phyloP scores from a whole-genome alignment of 768 basidiomycete species.

The Rhizopogon vesiculosus region DNA sequence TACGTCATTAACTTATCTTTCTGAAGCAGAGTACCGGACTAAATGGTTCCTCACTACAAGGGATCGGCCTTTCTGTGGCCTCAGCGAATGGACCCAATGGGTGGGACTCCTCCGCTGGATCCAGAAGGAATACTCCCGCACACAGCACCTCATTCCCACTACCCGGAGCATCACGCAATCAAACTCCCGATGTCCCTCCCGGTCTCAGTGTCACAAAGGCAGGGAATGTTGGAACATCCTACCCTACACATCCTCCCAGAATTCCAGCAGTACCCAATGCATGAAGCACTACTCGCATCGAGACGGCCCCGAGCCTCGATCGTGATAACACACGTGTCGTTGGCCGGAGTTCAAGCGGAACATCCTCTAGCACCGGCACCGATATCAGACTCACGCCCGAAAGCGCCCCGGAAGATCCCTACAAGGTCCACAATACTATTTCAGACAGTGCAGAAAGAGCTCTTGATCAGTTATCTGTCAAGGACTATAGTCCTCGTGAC shows the following conservation, averaged over 20 bases:
- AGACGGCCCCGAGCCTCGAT: neutral
- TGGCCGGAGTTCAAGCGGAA: conserved; percentile 19
- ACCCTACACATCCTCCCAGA: conserved; percentile 10
- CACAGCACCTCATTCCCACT: conserved; percentile 1
- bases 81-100: neutral
- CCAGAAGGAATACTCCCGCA: conserved; percentile 15
- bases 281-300: neutral
- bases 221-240: conserved; percentile 8
- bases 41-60: neutral
- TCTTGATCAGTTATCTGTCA: conserved; percentile 20
- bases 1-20: conserved; percentile 8
- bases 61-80: neutral
- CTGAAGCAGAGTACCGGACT: neutral
- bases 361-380: too few species aligned
- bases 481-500: neutral
- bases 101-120: conserved; percentile 15
- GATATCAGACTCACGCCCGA: too few species aligned
- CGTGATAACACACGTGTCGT: conserved; percentile 7
- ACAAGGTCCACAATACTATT: too few species aligned
- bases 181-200: conserved; percentile 4
- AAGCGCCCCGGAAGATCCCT: too few species aligned
- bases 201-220: conserved; percentile 6
- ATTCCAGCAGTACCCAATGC: conserved; percentile 2
- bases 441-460: conserved; percentile 24
- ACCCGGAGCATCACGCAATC: neutral